Evolutionary conservation across 805 yeast genomes (phyloP).

Genomic region (Kodamaea restingae): DNA sequence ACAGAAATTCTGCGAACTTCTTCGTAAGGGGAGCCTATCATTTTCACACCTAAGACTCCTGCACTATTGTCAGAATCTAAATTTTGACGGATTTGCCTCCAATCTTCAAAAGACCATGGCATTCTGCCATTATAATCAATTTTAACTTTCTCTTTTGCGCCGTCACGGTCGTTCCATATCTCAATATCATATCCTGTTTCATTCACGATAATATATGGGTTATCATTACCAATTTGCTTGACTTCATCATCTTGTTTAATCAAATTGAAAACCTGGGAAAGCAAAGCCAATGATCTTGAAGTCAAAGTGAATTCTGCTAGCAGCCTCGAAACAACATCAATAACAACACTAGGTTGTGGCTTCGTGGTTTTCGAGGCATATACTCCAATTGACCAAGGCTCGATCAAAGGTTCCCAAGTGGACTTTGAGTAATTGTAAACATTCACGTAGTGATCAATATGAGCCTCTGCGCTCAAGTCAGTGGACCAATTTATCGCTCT

Average conservation of each 20-base stretch:
- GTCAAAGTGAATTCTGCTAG: slow-evolving; percentile 78
- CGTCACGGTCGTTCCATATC: slow-evolving; percentile 67
- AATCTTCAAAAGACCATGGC: slow-evolving; percentile 94
- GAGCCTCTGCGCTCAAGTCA: slow-evolving; percentile 65
- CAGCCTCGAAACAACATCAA: slow-evolving; percentile 73
- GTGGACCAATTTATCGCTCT: slow-evolving; percentile 82
- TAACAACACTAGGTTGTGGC: slow-evolving; percentile 45
- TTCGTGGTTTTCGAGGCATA: slow-evolving; percentile 53
- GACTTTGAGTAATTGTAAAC: slow-evolving; percentile 86
- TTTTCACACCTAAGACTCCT: slow-evolving; percentile 60
- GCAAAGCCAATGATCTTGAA: slow-evolving; percentile 71
- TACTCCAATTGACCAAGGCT: slow-evolving; percentile 77
- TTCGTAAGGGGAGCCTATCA: slow-evolving; percentile 54
- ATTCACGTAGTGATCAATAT: slow-evolving; percentile 63
- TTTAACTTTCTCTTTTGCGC: slow-evolving; percentile 17
- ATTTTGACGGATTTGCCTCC: slow-evolving; percentile 82
- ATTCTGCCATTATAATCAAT: slow-evolving; percentile 47
- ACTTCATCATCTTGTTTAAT: slow-evolving; percentile 51
- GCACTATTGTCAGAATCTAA: slow-evolving; percentile 59
- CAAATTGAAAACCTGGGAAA: slow-evolving; percentile 63
- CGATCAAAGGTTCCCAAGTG: slow-evolving; percentile 92
- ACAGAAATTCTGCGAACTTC: slow-evolving; percentile 57
- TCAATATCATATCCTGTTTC: slow-evolving; percentile 82
- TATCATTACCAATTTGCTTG: slow-evolving; percentile 69
- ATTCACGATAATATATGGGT: slow-evolving; percentile 77